Evolutionary conservation across 306 rosid genomes (phyloP), one percentile per base, ranked within the genome.

Genomic region (Begonia masoniana): DNA sequence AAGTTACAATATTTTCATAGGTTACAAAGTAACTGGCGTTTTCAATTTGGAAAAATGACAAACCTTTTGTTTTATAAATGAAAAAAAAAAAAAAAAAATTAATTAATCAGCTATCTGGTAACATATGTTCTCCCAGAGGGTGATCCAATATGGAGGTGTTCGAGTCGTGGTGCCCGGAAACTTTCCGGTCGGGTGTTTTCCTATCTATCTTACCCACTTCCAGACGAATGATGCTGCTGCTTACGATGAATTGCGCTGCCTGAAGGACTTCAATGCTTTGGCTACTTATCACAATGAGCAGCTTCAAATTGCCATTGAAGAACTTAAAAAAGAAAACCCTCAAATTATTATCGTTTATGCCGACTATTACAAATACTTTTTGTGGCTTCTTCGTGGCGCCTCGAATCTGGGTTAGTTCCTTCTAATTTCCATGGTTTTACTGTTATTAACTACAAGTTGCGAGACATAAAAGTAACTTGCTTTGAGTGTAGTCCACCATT

Each of bases 81-180:
- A 31, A 6, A 9, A 52, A 13, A 13, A 3, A 31, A 6, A 9
- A 52, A 13, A 13, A 3, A 47, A 3, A 17, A 17, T 14, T 9
- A 46, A 13, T 9, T 46, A 1, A 1, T 19, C 42, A 7, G 0
- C 12, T 14, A 58, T 12, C 16, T 10, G 13, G 11, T 10, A 9
- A 6, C 19, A 0, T 6, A 4, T n/a, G 2, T 43, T 36, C 16
- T 16, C 15, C 15, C 19, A 65, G 70, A 58, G 10, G 24, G 64
- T 58, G 10, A 52, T 65, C 15, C 43, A 48, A 0, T 58, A 51
- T 45, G 70, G 70, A 4, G 70, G 50, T 15, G 15, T 11, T 12
- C 43, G 50, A 51, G 54, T 65, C 13, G n/a, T 65, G 35, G 64
- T 65, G 42, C 59, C 64, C 0, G 70, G 70, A 45, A 58, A 52